A percentile compares a stretch with the other conserved stretches of the same genome.
Conservation (phyloP, 2,329 filamentous ascomycete genomes). For the Simplicillium sp. region DNA sequence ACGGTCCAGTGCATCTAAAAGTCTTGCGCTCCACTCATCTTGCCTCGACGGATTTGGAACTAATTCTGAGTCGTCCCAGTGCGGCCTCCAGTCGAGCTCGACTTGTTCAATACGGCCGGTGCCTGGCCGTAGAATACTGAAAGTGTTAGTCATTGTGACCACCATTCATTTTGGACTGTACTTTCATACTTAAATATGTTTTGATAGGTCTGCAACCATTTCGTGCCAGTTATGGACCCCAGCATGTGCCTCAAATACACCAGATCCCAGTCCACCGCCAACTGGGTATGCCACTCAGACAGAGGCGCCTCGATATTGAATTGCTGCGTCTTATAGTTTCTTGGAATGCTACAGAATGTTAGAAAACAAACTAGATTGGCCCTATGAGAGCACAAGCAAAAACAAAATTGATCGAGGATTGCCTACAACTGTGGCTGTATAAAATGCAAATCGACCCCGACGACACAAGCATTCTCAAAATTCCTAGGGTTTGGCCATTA, state of each 20-base stretch:
- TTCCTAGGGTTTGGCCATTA: slow-evolving; percentile 10
- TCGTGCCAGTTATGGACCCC: slow-evolving; percentile 60
- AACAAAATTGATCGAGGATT: no score
- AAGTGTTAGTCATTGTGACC: neutral
- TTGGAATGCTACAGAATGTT: slow-evolving; percentile 49
- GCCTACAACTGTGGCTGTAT: slow-evolving; percentile 29
- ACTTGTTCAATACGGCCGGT: slow-evolving; percentile 75
- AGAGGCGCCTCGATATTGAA: slow-evolving; percentile 65
- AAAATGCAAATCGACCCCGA: slow-evolving; percentile 28
- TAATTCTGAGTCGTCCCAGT: slow-evolving; percentile 48
- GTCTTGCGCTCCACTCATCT: no score
- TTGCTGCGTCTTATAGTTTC: slow-evolving; percentile 43
- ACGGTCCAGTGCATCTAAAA: no score
- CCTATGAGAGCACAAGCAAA: neutral
- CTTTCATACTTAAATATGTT: slow-evolving; percentile 54
- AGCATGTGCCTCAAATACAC: slow-evolving; percentile 74
- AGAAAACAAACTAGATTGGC: slow-evolving; percentile 3
- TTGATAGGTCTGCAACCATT: slow-evolving; percentile 64
- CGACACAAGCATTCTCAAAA: slow-evolving; percentile 17
- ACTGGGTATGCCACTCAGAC: slow-evolving; percentile 40
- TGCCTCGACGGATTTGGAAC: no score
- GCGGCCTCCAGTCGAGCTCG: slow-evolving; percentile 76
- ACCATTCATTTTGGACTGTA: neutral
- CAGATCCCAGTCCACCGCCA: slow-evolving; percentile 55
- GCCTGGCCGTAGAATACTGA: slow-evolving; percentile 66